Base-by-base conservation (phyloP, 140 eudicot species). In the Cichorium intybus region DNA sequence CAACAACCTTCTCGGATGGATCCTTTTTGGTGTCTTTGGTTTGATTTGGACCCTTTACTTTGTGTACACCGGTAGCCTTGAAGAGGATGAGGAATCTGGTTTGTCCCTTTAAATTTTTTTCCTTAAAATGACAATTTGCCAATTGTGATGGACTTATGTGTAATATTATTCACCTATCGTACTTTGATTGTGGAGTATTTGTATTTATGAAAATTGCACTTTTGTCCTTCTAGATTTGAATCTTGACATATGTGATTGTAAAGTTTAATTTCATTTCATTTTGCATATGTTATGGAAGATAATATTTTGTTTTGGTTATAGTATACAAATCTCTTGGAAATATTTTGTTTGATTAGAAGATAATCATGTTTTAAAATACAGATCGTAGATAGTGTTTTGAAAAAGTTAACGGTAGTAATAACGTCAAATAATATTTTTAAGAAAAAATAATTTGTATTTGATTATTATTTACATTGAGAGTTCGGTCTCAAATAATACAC, bases 51-150 rank as follows among this genome's bases (percentile, higher is more conserved):
- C 95, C 34, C 75, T 93, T 68, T 93, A 83, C 84, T 64, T 80
- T 26, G 55, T 60, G 64, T 93, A 93, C 74, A 50, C 74, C 39
- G 75, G 88, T 22, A 21, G 71, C 66, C 97, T 93, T 75, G 97
- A 93, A 0, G 99, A 93, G 76, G 99, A 93, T 60, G 99, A 93
- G 79, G 99, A 93, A 37, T 93, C 99, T 3, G 99, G 97, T 17
- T 55, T 93, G 77, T 93, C 99, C 34, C 95, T 93, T 17, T 93
- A 73, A 83, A 71, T 7, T 20, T 26, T 62, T 16, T 34, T 56
- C 68, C 16, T 50, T 58, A 21, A 59, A 66, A 49, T 41, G 64
- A 74, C 58, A 67, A 74, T 49, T n/a, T 74, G 35, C 4, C 10
- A 39, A 66, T 74, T 67, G 75, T 59, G 59, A 74, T 67, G 75